Evolutionary conservation across 2,329 filamentous ascomycete genomes (phyloP), one percentile per base, ranked within the genome.

Genomic region (Calonectria fujianensis): DNA sequence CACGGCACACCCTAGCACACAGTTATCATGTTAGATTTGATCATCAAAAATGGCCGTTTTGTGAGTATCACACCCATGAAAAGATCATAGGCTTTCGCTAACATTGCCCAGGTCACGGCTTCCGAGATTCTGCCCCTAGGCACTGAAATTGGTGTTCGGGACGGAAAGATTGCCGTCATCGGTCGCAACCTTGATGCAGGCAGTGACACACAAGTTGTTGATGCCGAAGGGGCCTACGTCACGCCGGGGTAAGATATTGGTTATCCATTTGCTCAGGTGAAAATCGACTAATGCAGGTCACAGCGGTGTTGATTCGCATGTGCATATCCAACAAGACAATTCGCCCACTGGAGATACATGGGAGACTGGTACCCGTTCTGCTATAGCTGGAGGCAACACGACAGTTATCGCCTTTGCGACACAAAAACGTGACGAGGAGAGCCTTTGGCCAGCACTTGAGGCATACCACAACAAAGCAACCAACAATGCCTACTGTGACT

Each of bases 381-480:
- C 90, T 6, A 86, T 92, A 69, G 90, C 89, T 3, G 90, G 91
- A 11, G 90, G 90, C 31, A 92, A 88, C 6, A 93, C 91, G 0
- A 92, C 91, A 0, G 85, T 92, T 18, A 82, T 92, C 10, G 86
- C 90, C 0, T 92, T 93, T 81, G 91, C 90, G 0, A 87, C 88
- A 5, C 90, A 92, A 79, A 83, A 85, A 50, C 87, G 87, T n/a
- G 77, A 82, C 2, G 84, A 89, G 20, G 82, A 84, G 9, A 88
- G 85, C 2, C 81, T 91, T 3, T 82, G 88, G 27, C 82, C 85
- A 1, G 87, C 87, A 0, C 80, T 92, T 2, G 82, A 85, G 61
- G 84, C 86, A n/a, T 89, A 90, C 65, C 87, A 90, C 70, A 79
- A 80, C 6, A 84, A 86, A 24, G 87, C 90, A 0, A 76, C 73